A percentile compares a stretch with the other conserved stretches of the same genome.
Conservation (phyloP, 2,329 filamentous ascomycete species). For the Hirsutella rhossiliensis region DNA sequence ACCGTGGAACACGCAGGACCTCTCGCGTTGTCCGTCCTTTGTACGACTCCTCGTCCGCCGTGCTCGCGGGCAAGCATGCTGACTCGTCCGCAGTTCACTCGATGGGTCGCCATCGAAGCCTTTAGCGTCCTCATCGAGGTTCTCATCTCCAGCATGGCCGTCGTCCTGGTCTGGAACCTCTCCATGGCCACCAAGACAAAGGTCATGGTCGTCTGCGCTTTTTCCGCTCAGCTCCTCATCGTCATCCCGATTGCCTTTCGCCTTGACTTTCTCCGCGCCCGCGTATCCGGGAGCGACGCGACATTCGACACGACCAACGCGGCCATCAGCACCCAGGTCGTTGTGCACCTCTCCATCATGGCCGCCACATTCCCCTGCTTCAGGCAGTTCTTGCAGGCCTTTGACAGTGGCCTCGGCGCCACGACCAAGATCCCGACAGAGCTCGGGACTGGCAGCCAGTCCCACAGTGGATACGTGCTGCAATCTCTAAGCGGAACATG, state of each 20-base stretch:
- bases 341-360: slow-evolving; percentile 10
- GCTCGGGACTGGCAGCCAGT: slow-evolving; percentile 1
- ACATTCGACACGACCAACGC: slow-evolving; percentile 2
- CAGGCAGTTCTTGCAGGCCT: slow-evolving; percentile 8
- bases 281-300: background rate
- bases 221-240: slow-evolving; percentile 9
- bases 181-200: slow-evolving; percentile 6
- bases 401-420: slow-evolving; percentile 7
- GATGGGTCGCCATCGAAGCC: slow-evolving; percentile 5
- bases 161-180: slow-evolving; percentile 6
- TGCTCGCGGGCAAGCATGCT: background rate
- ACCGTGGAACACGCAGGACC: slow-evolving; percentile 3
- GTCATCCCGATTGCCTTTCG: slow-evolving; percentile 6
- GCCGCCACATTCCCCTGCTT: slow-evolving; percentile 10
- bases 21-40: background rate
- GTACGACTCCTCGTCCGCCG: background rate
- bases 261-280: slow-evolving; percentile 2
- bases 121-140: slow-evolving; percentile 6
- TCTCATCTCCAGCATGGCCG: slow-evolving; percentile 5
- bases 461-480: slow-evolving; percentile 3
- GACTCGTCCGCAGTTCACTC: slow-evolving; percentile 2
- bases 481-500: slow-evolving; percentile 1
- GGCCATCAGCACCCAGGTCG: slow-evolving; percentile 6
- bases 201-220: slow-evolving; percentile 7
- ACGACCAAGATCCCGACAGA: slow-evolving; percentile 7